Conservation (phyloP, 2,329 filamentous ascomycete genomes). For the Exophiala phaeomuriformis region DNA sequence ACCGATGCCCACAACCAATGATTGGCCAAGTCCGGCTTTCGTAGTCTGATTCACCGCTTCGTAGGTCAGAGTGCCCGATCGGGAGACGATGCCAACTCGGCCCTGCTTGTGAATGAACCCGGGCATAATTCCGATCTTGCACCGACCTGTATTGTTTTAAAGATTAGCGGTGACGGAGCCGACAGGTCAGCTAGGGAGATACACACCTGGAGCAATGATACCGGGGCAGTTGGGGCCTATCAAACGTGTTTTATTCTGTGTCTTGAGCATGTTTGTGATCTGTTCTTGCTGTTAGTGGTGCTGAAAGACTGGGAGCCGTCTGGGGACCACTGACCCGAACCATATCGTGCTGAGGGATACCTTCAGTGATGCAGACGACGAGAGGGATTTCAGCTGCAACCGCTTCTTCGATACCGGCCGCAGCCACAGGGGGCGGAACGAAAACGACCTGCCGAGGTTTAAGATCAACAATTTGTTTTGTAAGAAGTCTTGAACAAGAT, state of each 20-base stretch:
- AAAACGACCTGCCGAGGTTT: slow-evolving; percentile 53
- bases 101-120: slow-evolving; percentile 99
- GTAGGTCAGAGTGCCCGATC: slow-evolving; percentile 96
- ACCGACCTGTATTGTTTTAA: slow-evolving; percentile 57
- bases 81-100: slow-evolving; percentile 95
- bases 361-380: slow-evolving; percentile 59
- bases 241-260: slow-evolving; percentile 91
- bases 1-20: slow-evolving; percentile 94
- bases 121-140: slow-evolving; percentile 99
- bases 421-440: slow-evolving; percentile 82
- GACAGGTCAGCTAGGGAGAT: background rate
- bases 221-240: slow-evolving; percentile 95
- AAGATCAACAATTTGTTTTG: background rate
- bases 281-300: background rate
- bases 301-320: background rate
- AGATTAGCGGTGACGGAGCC: no score
- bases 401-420: slow-evolving; percentile 93
- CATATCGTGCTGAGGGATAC: slow-evolving; percentile 62
- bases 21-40: slow-evolving; percentile 91
- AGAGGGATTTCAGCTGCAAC: slow-evolving; percentile 87
- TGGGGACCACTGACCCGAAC: slow-evolving; percentile 52
- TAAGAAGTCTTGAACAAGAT: background rate
- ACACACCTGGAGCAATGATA: slow-evolving; percentile 61
- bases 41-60: slow-evolving; percentile 99
- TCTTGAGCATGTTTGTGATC: slow-evolving; percentile 85